Base-by-base conservation (phyloP, 148 eudicot species). In the Silene uniflora region DNA sequence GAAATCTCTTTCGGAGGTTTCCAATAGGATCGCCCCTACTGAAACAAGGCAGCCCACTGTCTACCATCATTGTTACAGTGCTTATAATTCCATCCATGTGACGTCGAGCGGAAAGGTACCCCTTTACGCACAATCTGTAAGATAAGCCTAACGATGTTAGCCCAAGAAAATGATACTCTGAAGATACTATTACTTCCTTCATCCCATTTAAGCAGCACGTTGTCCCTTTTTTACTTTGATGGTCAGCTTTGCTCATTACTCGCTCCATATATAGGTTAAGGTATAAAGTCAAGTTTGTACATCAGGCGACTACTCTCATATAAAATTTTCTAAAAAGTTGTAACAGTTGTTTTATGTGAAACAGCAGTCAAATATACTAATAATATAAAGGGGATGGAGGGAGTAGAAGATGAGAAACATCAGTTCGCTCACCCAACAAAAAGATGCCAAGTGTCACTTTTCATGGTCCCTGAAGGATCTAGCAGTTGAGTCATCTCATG, bases 401-500 rank as follows among this genome's bases (percentile, higher is more conserved):
- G 3, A 52, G 18, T 27, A 39, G 23, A 49, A 10, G 25, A 21
- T 55, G 27, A 44, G 75, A 54, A 46, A 24, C 12, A 44, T 16
- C 16, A 24, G 22, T 58, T 54, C 35, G 46, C 79, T 66, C 76
- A 95, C 98, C 97, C 91, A 24, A 96, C 97, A 84, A 92, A 96
- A 73, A 74, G 84, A 85, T 86, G 75, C 99, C 99, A 96, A 39
- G 94, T 87, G 66, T 96, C 99, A 62, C 98, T 96, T 85, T 92
- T 96, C 99, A 92, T 96, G 54, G 82, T 83, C 75, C 99, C 98
- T 11, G 99, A 96, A 54, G 99, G 99, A 75, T 96, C 98, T 46
- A 96, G 93, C 73, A 96, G 81, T 82, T 96, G 99, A 62, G 99
- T 96, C 99, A 96, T 96, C 83, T 96, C 99, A 76, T 96, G 99